Evolutionary conservation across 83 land plant genomes (phyloP).

Genomic region (Picea abies): DNA sequence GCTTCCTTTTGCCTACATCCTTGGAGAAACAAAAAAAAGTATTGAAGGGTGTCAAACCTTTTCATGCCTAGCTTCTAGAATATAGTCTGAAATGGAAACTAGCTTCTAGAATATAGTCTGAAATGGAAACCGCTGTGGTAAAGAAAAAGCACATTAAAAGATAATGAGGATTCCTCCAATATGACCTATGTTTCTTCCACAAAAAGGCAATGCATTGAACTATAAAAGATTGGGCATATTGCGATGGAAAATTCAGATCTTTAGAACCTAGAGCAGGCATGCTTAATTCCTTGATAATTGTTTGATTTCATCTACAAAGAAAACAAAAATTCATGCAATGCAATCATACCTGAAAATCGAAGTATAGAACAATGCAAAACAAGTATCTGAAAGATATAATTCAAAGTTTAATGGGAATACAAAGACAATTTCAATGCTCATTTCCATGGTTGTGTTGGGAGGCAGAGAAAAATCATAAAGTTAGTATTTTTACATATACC

Average conservation of each 20-base stretch:
- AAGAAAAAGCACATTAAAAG: constrained; percentile 45
- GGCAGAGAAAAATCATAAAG: neutral
- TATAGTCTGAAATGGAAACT: too few species aligned
- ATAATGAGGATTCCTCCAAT: constrained; percentile 67
- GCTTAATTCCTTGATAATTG: constrained; percentile 46
- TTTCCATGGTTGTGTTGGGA: too few species aligned
- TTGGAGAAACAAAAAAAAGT: too few species aligned
- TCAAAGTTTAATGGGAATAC: too few species aligned
- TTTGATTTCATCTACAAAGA: constrained; percentile 44
- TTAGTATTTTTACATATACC: neutral
- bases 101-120: too few species aligned
- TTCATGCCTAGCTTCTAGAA: constrained; percentile 51
- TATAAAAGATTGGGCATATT: constrained; percentile 44
- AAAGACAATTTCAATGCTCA: too few species aligned
- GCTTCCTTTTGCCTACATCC: too few species aligned
- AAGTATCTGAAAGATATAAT: too few species aligned
- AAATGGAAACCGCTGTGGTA: constrained; percentile 39
- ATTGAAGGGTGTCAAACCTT: constrained; percentile 25
- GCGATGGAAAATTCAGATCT: constrained; percentile 45
- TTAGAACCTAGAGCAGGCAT: constrained; percentile 38
- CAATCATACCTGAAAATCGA: too few species aligned
- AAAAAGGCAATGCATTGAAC: constrained; percentile 50
- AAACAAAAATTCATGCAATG: too few species aligned
- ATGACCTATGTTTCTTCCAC: constrained; percentile 56
- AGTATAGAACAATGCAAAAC: too few species aligned